These are phyloP conservation scores for Cephalotrichum gorgonifer DNA, from an alignment of 2,329 filamentous ascomycete genomes.

Conservation along the genomic window DNA sequence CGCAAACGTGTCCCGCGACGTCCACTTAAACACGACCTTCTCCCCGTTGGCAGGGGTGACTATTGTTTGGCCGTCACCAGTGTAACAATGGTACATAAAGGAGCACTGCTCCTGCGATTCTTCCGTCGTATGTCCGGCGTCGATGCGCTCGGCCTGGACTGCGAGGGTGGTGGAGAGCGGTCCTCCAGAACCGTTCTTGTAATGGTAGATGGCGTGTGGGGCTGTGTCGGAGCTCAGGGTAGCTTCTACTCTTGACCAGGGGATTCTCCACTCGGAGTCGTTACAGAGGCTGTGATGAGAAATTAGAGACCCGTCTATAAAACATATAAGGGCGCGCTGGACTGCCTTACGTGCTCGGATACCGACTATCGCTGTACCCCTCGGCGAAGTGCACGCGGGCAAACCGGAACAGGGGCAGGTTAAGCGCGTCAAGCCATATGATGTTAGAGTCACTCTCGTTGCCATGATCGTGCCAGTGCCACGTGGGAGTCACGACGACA, in stretches of 20 bases:
- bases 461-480: constrained; percentile 52
- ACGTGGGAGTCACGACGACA: constrained; percentile 45
- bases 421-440: constrained; percentile 47
- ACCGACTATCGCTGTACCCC: constrained; percentile 33
- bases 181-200: constrained; percentile 18
- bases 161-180: constrained; percentile 32
- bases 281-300: constrained; percentile 16
- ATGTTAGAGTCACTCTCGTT: constrained; percentile 43
- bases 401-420: constrained; percentile 27
- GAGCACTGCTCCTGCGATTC: constrained; percentile 34
- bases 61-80: constrained; percentile 30
- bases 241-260: constrained; percentile 30
- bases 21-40: constrained; percentile 29
- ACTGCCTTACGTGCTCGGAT: constrained; percentile 30
- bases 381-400: constrained; percentile 44
- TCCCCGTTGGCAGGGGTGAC: constrained; percentile 21
- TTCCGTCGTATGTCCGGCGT: constrained; percentile 17
- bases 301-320: neutral
- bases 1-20: constrained; percentile 39
- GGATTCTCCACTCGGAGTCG: constrained; percentile 27
- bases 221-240: constrained; percentile 22
- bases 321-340: neutral
- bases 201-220: constrained; percentile 22
- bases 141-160: constrained; percentile 35
- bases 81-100: constrained; percentile 41